A percentile compares a stretch with the other conserved stretches of the same genome.
These are phyloP conservation scores for Cystoderma amianthinum DNA, from an alignment of 768 basidiomycete genomes.

Conservation along the genomic window DNA sequence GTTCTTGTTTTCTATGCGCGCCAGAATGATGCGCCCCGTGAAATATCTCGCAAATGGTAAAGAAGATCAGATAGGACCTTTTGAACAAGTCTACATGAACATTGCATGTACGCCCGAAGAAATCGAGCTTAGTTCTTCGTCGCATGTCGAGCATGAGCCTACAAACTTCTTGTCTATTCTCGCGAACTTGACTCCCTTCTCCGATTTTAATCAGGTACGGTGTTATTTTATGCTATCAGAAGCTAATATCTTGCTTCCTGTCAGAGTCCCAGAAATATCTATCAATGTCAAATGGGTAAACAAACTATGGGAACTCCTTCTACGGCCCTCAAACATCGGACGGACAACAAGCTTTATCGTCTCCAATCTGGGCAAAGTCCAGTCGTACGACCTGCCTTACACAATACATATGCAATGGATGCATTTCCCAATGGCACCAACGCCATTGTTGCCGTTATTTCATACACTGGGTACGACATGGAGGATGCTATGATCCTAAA, in stretches of 20 bases:
- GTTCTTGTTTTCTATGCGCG: constrained; percentile 80
- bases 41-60: constrained; percentile 82
- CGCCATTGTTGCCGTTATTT: constrained; percentile 98
- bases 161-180: constrained; percentile 96
- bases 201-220: constrained; percentile 96
- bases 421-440: constrained; percentile 98
- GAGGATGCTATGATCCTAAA: constrained; percentile 99
- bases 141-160: constrained; percentile 90
- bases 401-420: constrained; percentile 97
- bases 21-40: constrained; percentile 98
- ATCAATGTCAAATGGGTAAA: constrained; percentile 99
- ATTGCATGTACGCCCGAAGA: constrained; percentile 89
- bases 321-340: constrained; percentile 84
- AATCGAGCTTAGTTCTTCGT: constrained; percentile 67
- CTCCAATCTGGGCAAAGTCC: constrained; percentile 94
- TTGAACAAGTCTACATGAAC: constrained; percentile 99
- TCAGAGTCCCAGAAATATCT: constrained; percentile 88
- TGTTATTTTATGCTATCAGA: too few relatives aligned
- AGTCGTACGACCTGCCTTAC: constrained; percentile 84
- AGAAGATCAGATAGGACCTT: constrained; percentile 88
- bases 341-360: constrained; percentile 97
- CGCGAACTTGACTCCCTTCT: constrained; percentile 97
- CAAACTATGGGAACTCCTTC: constrained; percentile 99
- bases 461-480: constrained; percentile 99
- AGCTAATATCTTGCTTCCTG: too few relatives aligned